A percentile compares a stretch with the other conserved stretches of the same genome.
Evolutionary conservation across 2,329 filamentous ascomycete genomes (phyloP).

Genomic region (Aspergillus versicolor): DNA sequence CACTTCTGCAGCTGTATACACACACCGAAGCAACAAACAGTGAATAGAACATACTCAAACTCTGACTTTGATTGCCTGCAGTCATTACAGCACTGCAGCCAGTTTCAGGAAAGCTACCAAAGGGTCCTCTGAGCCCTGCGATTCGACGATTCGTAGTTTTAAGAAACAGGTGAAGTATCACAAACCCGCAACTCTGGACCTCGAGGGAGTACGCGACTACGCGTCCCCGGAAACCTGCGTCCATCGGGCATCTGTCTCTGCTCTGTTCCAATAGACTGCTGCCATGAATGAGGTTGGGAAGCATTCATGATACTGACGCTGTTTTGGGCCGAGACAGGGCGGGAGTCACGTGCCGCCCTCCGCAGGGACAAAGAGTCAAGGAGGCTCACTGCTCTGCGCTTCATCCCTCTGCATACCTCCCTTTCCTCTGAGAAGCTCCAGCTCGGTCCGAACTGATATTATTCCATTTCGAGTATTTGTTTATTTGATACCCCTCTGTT

Average conservation of each 20-base stretch:
- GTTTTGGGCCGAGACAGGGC: constrained; percentile 7
- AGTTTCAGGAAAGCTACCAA: no score
- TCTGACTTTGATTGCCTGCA: no score
- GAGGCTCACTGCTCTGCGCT: background rate
- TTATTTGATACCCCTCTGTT: background rate
- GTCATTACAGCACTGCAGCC: no score
- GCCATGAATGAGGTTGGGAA: constrained; percentile 1
- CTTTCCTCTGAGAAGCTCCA: background rate
- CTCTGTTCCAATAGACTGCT: background rate
- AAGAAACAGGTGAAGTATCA: background rate
- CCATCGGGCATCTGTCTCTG: background rate
- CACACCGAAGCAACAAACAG: no score
- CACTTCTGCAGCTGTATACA: no score
- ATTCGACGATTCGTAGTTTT: no score
- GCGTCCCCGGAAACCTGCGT: constrained; percentile 3
- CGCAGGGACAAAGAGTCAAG: constrained; percentile 1
- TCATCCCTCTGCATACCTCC: background rate
- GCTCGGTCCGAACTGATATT: background rate
- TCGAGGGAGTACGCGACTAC: background rate
- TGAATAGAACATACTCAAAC: no score
- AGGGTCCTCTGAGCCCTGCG: no score
- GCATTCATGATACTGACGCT: background rate
- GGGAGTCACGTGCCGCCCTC: constrained; percentile 9
- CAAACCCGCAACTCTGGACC: background rate
- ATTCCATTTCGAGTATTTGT: background rate